phyloP scores from a whole-genome alignment of 2,329 filamentous ascomycete species.

The Epichloe scottii region DNA sequence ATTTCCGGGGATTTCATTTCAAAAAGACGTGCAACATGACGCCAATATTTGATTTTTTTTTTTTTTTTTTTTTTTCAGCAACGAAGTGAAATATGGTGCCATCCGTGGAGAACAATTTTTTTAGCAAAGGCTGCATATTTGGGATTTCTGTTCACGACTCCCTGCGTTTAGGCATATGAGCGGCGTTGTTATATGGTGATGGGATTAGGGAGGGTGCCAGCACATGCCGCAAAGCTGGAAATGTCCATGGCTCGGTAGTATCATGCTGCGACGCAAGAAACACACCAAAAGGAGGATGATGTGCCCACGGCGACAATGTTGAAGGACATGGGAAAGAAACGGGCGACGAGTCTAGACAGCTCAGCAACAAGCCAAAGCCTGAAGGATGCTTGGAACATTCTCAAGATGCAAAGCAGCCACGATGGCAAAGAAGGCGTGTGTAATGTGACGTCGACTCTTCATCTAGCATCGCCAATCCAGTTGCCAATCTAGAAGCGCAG shows the following conservation, averaged over 20 bases:
- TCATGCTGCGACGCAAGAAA: not conserved
- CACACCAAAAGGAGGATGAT: not conserved
- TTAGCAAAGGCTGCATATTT: not conserved
- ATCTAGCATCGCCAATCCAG: not conserved
- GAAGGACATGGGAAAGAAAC: not conserved
- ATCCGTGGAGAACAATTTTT: not conserved
- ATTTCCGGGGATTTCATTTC: not conserved
- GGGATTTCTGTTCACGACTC: not conserved
- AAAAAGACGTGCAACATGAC: not conserved
- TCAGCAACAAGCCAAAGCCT: not conserved
- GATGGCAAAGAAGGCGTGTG: no score
- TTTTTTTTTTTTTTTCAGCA: not conserved
- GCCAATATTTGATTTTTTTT: no score
- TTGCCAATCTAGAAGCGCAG: not conserved
- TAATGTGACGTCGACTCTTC: not conserved
- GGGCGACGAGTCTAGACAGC: no score
- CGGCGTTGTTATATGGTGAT: constrained; percentile 4
- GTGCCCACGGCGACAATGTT: not conserved
- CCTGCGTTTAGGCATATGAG: constrained; percentile 3
- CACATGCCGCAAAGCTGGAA: not conserved
- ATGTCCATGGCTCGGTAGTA: not conserved
- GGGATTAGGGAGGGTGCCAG: not conserved
- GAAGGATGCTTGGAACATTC: not conserved
- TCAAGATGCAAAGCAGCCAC: not conserved
- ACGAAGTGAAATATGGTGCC: not conserved